Base-by-base conservation (phyloP, 352 stramenopile genomes). In the Detonula confervacea region DNA sequence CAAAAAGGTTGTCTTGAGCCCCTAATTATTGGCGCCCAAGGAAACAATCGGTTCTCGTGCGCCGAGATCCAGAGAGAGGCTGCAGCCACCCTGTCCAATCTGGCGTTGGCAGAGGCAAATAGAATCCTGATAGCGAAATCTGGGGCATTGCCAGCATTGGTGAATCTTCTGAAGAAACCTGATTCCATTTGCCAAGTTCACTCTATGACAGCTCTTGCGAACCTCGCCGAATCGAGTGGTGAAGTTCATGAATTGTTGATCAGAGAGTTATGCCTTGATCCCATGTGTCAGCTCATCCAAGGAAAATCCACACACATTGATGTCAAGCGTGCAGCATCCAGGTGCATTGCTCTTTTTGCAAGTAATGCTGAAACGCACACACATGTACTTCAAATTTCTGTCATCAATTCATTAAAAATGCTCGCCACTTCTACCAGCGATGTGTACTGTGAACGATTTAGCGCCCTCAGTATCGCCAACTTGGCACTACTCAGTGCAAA, bases 81-180 rank as follows among this genome's bases (percentile, higher is more conserved):
- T 35, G 95, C 96, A 12, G 95, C 96, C n/a, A 97, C 96, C 18
- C 83, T 99, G 0, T 95, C 92, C 47, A 98, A 98, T 73, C 79
- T 99, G 56, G 97, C 96, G 8, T 79, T 98, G n/a, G 96, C 93
- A 67, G 93, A 98, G 73, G 95, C 97, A 61, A 98, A 98, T 91
- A 98, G 98, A 89, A 95, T 98, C 60, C 95, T 95, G 7, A 97
- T 98, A 91, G 93, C 95, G 7, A 95, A 96, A 47, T 95, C 95
- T 5, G 97, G 96, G n/a, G 97, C 95, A 37, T 69, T 98, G 16
- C 94, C 96, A 18, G 94, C 95, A 18, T 87, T 99, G 1, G 90
- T 98, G 30, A 92, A 92, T 27, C 87, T 99, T 1, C 90, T 94
- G 7, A 93, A 92, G 55, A 96, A 91, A 33, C 84, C 90, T 44